Evolutionary conservation across 371 early-diverging fungal species (phyloP), one percentile per base, ranked within the genome.

Genomic region (Mycotypha africana): DNA sequence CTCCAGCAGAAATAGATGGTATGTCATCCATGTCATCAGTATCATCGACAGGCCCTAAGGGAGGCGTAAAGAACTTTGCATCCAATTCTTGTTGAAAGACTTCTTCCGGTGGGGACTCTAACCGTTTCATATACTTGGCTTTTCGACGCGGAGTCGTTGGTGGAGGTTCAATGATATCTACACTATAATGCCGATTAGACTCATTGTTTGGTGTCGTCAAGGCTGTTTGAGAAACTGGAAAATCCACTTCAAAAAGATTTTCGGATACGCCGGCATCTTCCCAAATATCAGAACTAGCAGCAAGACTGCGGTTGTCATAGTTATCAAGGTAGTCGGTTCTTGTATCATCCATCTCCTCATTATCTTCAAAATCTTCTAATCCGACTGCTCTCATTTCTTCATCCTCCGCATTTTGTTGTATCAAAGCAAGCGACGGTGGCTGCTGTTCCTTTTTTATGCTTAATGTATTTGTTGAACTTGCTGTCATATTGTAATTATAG

Each of bases 81-180:
- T 40, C 37, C 26, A 26, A 15, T 8, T 31, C 33, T 20, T 23
- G 22, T 8, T 14, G 14, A 30, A 47, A 56, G 17, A 47, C 37
- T 24, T 68, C 69, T 1, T 51, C 58, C 17, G 73, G 66, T 19
- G 73, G 73, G 15, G 69, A 64, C 30, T 66, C 64, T 4, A 68
- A 45, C 20, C 69, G 56, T 32, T 58, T 58, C 12, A 68, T 32
- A 31, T 51, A 60, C 6, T 56, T 42, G 21, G 57, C 51, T 38
- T 61, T 64, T 22, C 60, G 52, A 10, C 64, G 45, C 16, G 60
- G 49, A 17, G 22, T 37, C n/a, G 28, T 32, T 16, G 21, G 12
- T 8, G n/a, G 17, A 11, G 15, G 14, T 3, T n/a, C 14, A 12
- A 30, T 16, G 12, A 15, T 16, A 33, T 9, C 11, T 33, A 14